Conservation (phyloP, 177 flowering plant species). For the Vitis hybrid region DNA sequence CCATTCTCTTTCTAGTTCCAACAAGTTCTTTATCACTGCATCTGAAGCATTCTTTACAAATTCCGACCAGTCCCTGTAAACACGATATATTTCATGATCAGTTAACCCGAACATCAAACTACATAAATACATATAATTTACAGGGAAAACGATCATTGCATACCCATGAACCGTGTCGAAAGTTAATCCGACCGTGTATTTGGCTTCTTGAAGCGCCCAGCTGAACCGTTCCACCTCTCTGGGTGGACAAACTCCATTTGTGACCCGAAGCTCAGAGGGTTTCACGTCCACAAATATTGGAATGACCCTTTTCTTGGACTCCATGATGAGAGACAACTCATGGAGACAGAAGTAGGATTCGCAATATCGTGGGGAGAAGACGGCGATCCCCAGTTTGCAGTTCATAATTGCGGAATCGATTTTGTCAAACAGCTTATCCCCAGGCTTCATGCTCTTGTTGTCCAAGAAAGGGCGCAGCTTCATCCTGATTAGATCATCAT, state of each 20-base stretch:
- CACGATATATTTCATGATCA: not conserved
- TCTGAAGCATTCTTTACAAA: slow-evolving; percentile 27
- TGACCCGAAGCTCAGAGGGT: slow-evolving; percentile 38
- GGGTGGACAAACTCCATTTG: slow-evolving; percentile 7
- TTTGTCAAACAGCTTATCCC: slow-evolving; percentile 45
- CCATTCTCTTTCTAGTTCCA: slow-evolving; percentile 19
- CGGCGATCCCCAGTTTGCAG: slow-evolving; percentile 38
- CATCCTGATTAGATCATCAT: slow-evolving; percentile 27
- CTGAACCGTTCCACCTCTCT: slow-evolving; percentile 25
- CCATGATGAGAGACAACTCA: slow-evolving; percentile 39
- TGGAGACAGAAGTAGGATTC: slow-evolving; percentile 45
- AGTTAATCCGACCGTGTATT: slow-evolving; percentile 36
- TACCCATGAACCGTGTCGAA: slow-evolving; percentile 39
- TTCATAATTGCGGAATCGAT: slow-evolving; percentile 28
- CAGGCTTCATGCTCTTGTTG: slow-evolving; percentile 49
- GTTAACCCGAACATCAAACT: not conserved
- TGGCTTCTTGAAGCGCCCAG: slow-evolving; percentile 41
- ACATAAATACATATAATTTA: not conserved
- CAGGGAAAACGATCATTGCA: not conserved
- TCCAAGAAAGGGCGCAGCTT: slow-evolving; percentile 38
- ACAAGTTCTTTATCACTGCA: slow-evolving; percentile 26
- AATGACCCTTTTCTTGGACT: slow-evolving; percentile 32
- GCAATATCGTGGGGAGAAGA: slow-evolving; percentile 44
- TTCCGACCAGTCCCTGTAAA: slow-evolving; percentile 39
- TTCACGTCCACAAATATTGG: slow-evolving; percentile 44